phyloP scores from a whole-genome alignment of 805 yeast species.

The Candida methanosorbosa region DNA sequence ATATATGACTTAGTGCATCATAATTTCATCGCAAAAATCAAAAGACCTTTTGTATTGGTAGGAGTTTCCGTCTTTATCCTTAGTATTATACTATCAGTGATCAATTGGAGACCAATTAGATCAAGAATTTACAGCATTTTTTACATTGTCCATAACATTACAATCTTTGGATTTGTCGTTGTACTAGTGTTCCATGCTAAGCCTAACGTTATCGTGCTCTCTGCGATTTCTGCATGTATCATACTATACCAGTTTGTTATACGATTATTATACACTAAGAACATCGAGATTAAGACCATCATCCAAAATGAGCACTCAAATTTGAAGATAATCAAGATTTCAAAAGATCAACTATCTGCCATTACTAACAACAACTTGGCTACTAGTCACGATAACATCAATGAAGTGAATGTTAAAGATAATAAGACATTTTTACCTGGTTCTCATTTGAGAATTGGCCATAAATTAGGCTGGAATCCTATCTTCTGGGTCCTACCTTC shows the following conservation, averaged over 20 bases:
- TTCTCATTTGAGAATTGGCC: conserved; percentile 47
- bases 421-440: conserved; percentile 33
- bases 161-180: conserved; percentile 35
- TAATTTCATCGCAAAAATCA: conserved; percentile 26
- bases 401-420: conserved; percentile 1
- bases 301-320: conserved; percentile 14
- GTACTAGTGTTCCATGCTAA: conserved; percentile 56
- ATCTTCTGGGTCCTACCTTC: conserved; percentile 45
- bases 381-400: too few relatives aligned
- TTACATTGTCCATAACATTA: conserved; percentile 46
- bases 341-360: conserved; percentile 11
- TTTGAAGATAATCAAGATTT: conserved; percentile 13
- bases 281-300: conserved; percentile 11
- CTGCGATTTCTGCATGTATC: conserved; percentile 19
- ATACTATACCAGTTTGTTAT: conserved; percentile 28
- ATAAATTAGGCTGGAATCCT: conserved; percentile 23
- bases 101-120: conserved; percentile 44
- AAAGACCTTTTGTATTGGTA: conserved; percentile 33
- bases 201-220: conserved; percentile 45
- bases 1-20: conserved; percentile 35
- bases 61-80: conserved; percentile 40
- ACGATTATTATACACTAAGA: conserved; percentile 19
- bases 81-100: conserved; percentile 27
- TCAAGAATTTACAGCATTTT: conserved; percentile 41
- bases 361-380: neutral